phyloP scores from a whole-genome alignment of 352 stramenopile genomes.

The Globisporangium irregulare region DNA sequence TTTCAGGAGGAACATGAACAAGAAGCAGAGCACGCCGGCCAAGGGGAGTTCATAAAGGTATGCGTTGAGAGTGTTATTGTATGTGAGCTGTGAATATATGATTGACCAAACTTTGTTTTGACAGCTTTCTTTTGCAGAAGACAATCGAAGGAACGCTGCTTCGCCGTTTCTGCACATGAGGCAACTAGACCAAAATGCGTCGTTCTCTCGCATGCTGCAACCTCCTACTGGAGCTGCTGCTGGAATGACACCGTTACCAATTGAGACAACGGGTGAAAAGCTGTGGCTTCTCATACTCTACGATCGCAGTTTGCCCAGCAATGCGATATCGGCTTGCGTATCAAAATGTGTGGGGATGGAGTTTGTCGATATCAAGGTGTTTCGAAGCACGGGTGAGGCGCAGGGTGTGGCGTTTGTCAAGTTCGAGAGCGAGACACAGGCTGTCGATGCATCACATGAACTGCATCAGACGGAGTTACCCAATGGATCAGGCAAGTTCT shows the following conservation, averaged over 20 bases:
- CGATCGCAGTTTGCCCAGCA: conserved; percentile 55
- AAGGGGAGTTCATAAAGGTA: conserved; percentile 54
- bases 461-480: conserved; percentile 68
- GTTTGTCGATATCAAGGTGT: conserved; percentile 81
- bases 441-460: conserved; percentile 39
- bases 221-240: not conserved
- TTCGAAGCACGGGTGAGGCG: conserved; percentile 52
- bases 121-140: conserved; percentile 51
- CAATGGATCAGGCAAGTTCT: conserved; percentile 37
- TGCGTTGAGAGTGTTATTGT: not conserved
- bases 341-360: conserved; percentile 66
- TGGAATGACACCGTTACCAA: conserved; percentile 7
- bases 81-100: not conserved
- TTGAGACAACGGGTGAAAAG: conserved; percentile 24
- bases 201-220: not conserved
- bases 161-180: conserved; percentile 5
- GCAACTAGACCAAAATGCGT: conserved; percentile 8
- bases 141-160: conserved; percentile 6
- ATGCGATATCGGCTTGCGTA: conserved; percentile 59
- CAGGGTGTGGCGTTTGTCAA: conserved; percentile 78
- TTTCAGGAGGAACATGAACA: conserved; percentile 31
- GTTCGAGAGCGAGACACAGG: conserved; percentile 53
- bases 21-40: conserved; percentile 25
- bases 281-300: conserved; percentile 75
- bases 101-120: not conserved